Evolutionary conservation across 2,329 filamentous ascomycete species (phyloP).

Genomic region (Claviceps quebecensis): DNA sequence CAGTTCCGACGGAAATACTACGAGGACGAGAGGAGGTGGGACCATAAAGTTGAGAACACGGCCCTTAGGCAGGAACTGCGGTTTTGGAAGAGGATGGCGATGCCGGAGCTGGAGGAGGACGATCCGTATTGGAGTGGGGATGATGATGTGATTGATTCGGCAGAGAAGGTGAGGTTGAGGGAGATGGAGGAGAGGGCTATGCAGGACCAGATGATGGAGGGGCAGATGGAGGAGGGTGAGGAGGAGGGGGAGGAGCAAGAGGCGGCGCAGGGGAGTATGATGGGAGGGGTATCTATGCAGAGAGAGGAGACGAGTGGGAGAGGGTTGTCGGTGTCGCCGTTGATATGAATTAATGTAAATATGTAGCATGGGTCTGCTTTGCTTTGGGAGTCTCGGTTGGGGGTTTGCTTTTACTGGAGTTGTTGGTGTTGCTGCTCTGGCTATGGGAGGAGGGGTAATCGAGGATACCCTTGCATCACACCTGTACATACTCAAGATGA

Average conservation of each 20-base stretch:
- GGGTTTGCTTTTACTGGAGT: neutral
- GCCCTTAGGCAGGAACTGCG: conserved; percentile 43
- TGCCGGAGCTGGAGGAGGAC: conserved; percentile 45
- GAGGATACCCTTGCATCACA: neutral
- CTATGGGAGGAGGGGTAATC: neutral
- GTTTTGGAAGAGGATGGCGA: conserved; percentile 54
- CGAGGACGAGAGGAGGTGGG: conserved; percentile 40
- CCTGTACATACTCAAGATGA: neutral
- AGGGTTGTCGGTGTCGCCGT: conserved; percentile 16
- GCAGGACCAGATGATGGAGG: conserved; percentile 22
- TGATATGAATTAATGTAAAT: conserved; percentile 4
- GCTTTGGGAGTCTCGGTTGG: neutral
- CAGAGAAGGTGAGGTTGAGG: conserved; percentile 42
- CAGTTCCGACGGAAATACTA: conserved; percentile 42
- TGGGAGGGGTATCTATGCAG: conserved; percentile 26
- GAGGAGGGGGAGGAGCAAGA: conserved; percentile 16
- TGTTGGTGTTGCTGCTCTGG: neutral
- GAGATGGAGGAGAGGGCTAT: conserved; percentile 34
- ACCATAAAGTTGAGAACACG: conserved; percentile 36
- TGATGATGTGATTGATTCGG: conserved; percentile 47
- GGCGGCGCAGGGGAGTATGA: conserved; percentile 11
- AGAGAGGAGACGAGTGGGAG: conserved; percentile 19
- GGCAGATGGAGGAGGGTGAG: conserved; percentile 20
- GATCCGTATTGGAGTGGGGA: conserved; percentile 51
- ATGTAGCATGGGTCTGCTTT: neutral